Base-by-base conservation (phyloP, 371 early-diverging fungal species). In the Dentiscutata heterogama region DNA sequence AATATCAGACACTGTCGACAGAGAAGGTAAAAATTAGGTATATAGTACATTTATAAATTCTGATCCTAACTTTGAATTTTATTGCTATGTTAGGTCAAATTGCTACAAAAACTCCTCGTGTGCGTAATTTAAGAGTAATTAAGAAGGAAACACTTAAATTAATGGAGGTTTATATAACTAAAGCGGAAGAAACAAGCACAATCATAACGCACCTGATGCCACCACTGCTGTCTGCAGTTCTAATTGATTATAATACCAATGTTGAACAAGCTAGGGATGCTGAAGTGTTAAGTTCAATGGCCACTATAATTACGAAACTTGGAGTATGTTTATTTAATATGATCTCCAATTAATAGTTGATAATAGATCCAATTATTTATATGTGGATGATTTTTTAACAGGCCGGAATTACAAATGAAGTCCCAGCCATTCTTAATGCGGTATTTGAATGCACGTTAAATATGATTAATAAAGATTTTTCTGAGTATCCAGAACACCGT, bases 381-480 rank as follows among this genome's bases (percentile, higher is more conserved):
- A 11, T 10, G 7, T 11, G 46, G 46, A 46, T 46, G 11, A 7
- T 68, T 39, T n/a, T 27, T 74, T 16, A 31, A 29, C 82, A 94
- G 94, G 77, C 87, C 0, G 85, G 94, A 75, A 91, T 98, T 88
- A 92, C 94, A 11, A 94, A 95, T 79, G 92, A 94, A 83, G 90
- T 99, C 60, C 92, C 93, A 7, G 84, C 89, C 54, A 95, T 99
- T 74, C 90, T 99, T 81, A 96, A 97, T 83, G 93, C 95, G 4
- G 95, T 99, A 27, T 98, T 99, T 83, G 96, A 95, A 85, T 95
- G 95, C 83, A 99, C 99, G 0, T 87, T 99, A 85, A 94, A 94
- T 86, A 99, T 98, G 99, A 99, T 99, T 85, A 98, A 96, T 88
- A 96, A 96, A 87, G 97, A 99, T 87, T 97, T 98, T 88, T 90